phyloP scores from a whole-genome alignment of 2,329 filamentous ascomycete species.

The Talaromyces sp. region DNA sequence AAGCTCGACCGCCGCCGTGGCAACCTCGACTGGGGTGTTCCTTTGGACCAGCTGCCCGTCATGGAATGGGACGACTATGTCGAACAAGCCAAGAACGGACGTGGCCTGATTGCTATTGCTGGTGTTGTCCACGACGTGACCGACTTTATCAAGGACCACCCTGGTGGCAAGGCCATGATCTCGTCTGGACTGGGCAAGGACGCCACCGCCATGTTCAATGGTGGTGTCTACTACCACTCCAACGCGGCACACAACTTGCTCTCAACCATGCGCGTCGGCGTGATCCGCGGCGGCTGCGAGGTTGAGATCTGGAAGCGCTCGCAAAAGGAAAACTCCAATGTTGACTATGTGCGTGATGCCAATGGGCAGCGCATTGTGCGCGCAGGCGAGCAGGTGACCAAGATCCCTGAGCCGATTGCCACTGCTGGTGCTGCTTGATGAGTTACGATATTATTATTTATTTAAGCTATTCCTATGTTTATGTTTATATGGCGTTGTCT shows the following conservation, averaged over 20 bases:
- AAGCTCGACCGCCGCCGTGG: constrained; percentile 84
- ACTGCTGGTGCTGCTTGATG: constrained; percentile 69
- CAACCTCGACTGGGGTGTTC: constrained; percentile 77
- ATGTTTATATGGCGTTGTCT: constrained; percentile 15
- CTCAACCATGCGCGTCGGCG: constrained; percentile 81
- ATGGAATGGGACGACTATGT: constrained; percentile 84
- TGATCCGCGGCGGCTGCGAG: constrained; percentile 79
- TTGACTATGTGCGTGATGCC: constrained; percentile 72
- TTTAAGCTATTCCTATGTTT: constrained; percentile 11
- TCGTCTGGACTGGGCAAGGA: constrained; percentile 77
- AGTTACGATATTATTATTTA: constrained; percentile 14
- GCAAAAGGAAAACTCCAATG: constrained; percentile 77
- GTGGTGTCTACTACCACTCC: constrained; percentile 82
- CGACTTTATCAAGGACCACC: constrained; percentile 81
- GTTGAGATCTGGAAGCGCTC: constrained; percentile 91
- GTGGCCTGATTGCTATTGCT: constrained; percentile 69
- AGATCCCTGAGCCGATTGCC: constrained; percentile 69
- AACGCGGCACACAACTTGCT: constrained; percentile 86
- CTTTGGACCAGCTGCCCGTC: constrained; percentile 78
- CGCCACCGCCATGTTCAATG: constrained; percentile 85
- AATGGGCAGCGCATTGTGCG: constrained; percentile 76
- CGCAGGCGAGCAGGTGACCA: constrained; percentile 79
- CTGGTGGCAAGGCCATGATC: constrained; percentile 86
- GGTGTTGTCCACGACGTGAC: constrained; percentile 82
- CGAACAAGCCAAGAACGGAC: constrained; percentile 69